Conservation (phyloP, 1,139 yeast species). For the Pichia sp. region DNA sequence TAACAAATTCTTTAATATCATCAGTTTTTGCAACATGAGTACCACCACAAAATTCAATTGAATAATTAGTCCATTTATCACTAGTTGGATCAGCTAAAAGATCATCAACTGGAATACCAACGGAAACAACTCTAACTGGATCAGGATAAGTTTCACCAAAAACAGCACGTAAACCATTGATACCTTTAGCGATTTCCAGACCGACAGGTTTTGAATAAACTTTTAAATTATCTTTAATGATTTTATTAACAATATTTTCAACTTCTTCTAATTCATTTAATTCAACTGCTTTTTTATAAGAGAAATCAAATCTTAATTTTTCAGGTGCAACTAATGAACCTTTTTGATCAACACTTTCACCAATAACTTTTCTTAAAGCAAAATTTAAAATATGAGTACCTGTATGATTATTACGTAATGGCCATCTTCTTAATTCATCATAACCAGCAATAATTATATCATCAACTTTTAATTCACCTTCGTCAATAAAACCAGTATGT, state of each 20-base stretch:
- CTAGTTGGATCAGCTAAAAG: slow-evolving; percentile 64
- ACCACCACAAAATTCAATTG: slow-evolving; percentile 98
- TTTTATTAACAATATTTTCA: slow-evolving; percentile 66
- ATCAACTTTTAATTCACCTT: slow-evolving; percentile 62
- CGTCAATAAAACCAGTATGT: slow-evolving; percentile 82
- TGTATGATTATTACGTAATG: slow-evolving; percentile 94
- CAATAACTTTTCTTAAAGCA: slow-evolving; percentile 80
- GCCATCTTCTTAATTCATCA: slow-evolving; percentile 94
- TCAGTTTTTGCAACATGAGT: slow-evolving; percentile 91
- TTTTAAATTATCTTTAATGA: slow-evolving; percentile 60
- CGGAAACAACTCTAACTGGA: slow-evolving; percentile 95
- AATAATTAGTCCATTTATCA: slow-evolving; percentile 66
- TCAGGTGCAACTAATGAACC: slow-evolving; percentile 97
- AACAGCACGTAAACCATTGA: slow-evolving; percentile 89
- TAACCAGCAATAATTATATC: slow-evolving; percentile 78
- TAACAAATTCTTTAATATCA: slow-evolving; percentile 85
- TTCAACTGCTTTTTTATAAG: slow-evolving; percentile 78
- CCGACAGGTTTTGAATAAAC: slow-evolving; percentile 84
- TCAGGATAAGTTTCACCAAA: slow-evolving; percentile 99
- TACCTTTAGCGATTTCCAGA: slow-evolving; percentile 62
- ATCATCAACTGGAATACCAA: slow-evolving; percentile 86
- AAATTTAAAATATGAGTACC: slow-evolving; percentile 94
- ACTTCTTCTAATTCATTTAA: slow-evolving; percentile 66
- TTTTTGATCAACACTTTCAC: slow-evolving; percentile 87
- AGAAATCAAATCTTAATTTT: slow-evolving; percentile 91